phyloP scores from a whole-genome alignment of 176 grass and related monocot species.

The Chrysopogon serrulatus region DNA sequence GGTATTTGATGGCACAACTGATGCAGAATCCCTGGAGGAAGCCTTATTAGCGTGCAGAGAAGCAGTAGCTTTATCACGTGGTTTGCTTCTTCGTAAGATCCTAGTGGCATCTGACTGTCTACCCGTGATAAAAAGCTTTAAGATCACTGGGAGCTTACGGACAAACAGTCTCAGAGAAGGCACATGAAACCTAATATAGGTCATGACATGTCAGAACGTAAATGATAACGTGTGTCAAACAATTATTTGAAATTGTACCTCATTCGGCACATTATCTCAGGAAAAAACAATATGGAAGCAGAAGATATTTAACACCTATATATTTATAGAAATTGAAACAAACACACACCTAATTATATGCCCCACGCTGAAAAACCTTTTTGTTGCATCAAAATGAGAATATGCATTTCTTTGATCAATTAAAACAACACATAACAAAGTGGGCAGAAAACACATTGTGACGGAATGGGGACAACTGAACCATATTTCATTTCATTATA shows the following conservation, averaged over 20 bases:
- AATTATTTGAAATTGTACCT: not conserved
- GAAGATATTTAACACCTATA: not conserved
- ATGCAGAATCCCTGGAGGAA: too few species aligned
- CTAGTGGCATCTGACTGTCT: too few species aligned
- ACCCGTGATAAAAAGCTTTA: too few species aligned
- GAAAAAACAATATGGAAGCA: not conserved
- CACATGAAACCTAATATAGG: too few species aligned
- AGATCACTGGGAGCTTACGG: too few species aligned
- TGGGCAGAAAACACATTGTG: not conserved
- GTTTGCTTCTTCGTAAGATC: too few species aligned
- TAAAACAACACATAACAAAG: not conserved
- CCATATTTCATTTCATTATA: constrained; percentile 56
- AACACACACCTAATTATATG: not conserved
- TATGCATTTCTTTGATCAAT: not conserved
- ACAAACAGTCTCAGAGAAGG: too few species aligned
- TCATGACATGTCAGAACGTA: not conserved
- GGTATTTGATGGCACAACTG: too few species aligned
- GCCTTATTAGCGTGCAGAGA: too few species aligned
- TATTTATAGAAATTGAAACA: not conserved
- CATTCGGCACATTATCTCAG: not conserved
- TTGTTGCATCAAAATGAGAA: not conserved
- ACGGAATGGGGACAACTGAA: not conserved
- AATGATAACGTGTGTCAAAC: not conserved
- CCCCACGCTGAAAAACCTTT: not conserved
- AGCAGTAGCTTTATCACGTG: too few species aligned